phyloP scores from a whole-genome alignment of 108 stramenopile genomes.

The Skeletonema marinoi region DNA sequence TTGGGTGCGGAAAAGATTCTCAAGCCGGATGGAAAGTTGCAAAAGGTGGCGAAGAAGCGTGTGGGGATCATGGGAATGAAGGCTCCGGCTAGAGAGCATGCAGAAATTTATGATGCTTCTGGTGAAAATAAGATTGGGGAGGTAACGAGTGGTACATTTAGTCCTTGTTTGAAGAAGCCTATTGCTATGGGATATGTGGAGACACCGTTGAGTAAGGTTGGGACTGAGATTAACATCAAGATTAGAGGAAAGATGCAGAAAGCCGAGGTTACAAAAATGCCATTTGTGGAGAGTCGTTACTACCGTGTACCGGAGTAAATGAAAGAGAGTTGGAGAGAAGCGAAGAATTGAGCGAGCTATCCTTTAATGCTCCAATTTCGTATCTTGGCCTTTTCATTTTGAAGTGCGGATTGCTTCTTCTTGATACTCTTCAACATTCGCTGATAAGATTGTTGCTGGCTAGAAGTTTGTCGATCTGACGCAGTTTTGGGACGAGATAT shows the following conservation, averaged over 20 bases:
- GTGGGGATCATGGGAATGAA: conserved; percentile 97
- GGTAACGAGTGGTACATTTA: conserved; percentile 95
- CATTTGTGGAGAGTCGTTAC: conserved; percentile 95
- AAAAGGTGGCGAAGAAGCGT: conserved; percentile 86
- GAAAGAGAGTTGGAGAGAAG: background rate
- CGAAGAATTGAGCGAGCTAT: background rate
- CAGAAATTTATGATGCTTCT: conserved; percentile 90
- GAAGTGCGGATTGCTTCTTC: conserved; percentile 11
- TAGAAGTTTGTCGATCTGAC: conserved; percentile 15
- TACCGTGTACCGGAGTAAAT: conserved; percentile 85
- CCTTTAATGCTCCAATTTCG: conserved; percentile 34
- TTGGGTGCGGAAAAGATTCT: conserved; percentile 93
- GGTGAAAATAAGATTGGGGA: conserved; percentile 90
- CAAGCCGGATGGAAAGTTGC: conserved; percentile 90
- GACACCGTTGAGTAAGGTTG: conserved; percentile 69
- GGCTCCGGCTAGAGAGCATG: conserved; percentile 92
- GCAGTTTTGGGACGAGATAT: conserved; percentile 10
- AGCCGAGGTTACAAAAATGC: conserved; percentile 94
- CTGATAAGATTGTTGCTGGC: conserved; percentile 16
- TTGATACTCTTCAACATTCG: background rate
- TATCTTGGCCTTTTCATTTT: conserved; percentile 16
- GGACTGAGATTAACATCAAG: conserved; percentile 85
- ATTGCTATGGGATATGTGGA: conserved; percentile 99
- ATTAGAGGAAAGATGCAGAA: conserved; percentile 93
- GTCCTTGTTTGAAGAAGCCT: conserved; percentile 91